Evolutionary conservation across 371 early-diverging fungal species (phyloP).

Genomic region (Apophysomyces sp.): DNA sequence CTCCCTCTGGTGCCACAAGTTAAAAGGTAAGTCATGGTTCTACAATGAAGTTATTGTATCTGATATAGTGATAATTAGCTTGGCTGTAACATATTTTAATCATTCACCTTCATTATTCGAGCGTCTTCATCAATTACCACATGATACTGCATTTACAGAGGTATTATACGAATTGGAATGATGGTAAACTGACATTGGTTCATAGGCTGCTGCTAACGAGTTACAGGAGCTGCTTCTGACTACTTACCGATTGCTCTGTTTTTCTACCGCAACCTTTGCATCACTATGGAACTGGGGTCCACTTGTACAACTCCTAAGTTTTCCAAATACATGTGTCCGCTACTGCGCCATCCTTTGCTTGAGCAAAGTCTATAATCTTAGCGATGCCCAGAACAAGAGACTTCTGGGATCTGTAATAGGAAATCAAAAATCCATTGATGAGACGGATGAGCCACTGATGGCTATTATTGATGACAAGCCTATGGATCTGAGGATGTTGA

Average conservation of each 20-base stretch:
- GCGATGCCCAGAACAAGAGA: conserved; percentile 42
- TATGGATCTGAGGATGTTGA: conserved; percentile 48
- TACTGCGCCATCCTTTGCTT: conserved; percentile 58
- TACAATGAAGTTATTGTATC: neutral
- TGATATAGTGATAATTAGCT: conserved; percentile 27
- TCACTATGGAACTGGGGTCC: conserved; percentile 69
- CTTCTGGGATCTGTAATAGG: conserved; percentile 27
- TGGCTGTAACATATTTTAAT: conserved; percentile 60
- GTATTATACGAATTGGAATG: neutral
- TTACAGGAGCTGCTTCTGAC: conserved; percentile 56
- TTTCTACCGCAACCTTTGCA: conserved; percentile 56
- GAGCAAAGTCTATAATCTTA: conserved; percentile 50
- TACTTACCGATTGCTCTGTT: conserved; percentile 58
- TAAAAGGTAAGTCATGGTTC: conserved; percentile 44
- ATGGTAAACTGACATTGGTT: neutral
- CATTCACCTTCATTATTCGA: conserved; percentile 55
- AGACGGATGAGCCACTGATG: conserved; percentile 32
- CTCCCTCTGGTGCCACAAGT: conserved; percentile 77
- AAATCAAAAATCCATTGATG: conserved; percentile 12
- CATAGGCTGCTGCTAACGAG: conserved; percentile 15
- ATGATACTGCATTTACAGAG: conserved; percentile 4
- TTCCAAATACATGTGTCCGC: conserved; percentile 44
- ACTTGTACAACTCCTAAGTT: conserved; percentile 51
- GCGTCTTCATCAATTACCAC: conserved; percentile 42
- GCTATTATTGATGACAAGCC: conserved; percentile 27